These are phyloP conservation scores for Candida sphagnicola DNA, from an alignment of 805 yeast species.

Conservation along the genomic window DNA sequence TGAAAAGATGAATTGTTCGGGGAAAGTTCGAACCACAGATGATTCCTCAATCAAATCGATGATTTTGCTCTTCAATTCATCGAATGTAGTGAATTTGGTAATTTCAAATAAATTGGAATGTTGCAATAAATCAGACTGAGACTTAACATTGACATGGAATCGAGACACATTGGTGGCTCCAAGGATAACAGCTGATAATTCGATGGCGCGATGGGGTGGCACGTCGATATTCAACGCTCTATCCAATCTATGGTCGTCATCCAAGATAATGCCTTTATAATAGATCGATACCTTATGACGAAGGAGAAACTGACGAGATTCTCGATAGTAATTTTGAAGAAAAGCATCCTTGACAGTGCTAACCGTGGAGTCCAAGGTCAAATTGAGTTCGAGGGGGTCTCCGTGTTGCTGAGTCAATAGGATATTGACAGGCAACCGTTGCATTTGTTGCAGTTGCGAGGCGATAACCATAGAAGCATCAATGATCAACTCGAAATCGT, in stretches of 20 bases:
- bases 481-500: conserved; percentile 1
- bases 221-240: conserved; percentile 21
- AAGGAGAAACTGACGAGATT: neutral
- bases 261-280: neutral
- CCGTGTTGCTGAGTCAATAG: conserved; percentile 4
- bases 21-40: conserved; percentile 22
- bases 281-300: neutral
- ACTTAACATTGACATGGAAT: conserved; percentile 14
- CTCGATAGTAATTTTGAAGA: conserved; percentile 1
- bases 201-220: conserved; percentile 19
- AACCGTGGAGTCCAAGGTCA: conserved; percentile 6
- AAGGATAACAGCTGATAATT: neutral
- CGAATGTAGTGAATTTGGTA: conserved; percentile 13
- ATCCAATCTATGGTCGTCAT: conserved; percentile 6
- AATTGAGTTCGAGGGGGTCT: conserved; percentile 2
- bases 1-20: conserved; percentile 20
- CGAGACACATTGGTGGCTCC: conserved; percentile 5
- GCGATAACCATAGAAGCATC: neutral
- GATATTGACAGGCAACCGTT: conserved; percentile 3
- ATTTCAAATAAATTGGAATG: conserved; percentile 19
- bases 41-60: conserved; percentile 16
- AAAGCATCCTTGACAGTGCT: conserved; percentile 6
- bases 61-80: conserved; percentile 16
- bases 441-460: neutral
- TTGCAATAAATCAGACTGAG: conserved; percentile 14